These are phyloP conservation scores for Lignosus rhinocerotis DNA, from an alignment of 1,284 basidiomycete species.

Conservation along the genomic window DNA sequence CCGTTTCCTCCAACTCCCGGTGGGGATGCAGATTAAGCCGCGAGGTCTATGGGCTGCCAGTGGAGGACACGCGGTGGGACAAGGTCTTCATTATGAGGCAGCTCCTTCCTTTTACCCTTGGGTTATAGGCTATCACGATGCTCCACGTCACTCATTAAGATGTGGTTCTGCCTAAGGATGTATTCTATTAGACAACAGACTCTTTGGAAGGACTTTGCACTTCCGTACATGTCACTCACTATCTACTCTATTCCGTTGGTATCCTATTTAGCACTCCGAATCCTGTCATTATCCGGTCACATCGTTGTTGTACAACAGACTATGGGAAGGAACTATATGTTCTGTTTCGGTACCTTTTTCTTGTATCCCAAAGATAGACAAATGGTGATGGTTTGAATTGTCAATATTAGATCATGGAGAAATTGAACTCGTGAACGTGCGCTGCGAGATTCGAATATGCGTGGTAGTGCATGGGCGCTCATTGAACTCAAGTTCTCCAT, in stretches of 20 bases:
- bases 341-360: no score
- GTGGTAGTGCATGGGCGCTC: no score
- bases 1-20: constrained; percentile 11
- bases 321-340: neutral
- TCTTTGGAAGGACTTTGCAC: neutral
- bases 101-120: no score
- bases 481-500: no score
- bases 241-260: neutral
- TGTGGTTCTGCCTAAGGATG: neutral
- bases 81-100: neutral
- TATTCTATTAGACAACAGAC: neutral
- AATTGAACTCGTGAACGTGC: no score
- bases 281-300: neutral
- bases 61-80: neutral
- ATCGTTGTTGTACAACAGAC: neutral
- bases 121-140: neutral
- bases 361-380: no score
- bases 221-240: neutral
- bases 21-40: neutral
- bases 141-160: neutral
- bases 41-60: neutral
- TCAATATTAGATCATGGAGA: no score
- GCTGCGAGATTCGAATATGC: no score
- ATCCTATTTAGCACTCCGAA: neutral
- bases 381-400: no score